Evolutionary conservation across 2,329 filamentous ascomycete genomes (phyloP), one percentile per base, ranked within the genome.

Genomic region (Penicillium psychrosexuale): DNA sequence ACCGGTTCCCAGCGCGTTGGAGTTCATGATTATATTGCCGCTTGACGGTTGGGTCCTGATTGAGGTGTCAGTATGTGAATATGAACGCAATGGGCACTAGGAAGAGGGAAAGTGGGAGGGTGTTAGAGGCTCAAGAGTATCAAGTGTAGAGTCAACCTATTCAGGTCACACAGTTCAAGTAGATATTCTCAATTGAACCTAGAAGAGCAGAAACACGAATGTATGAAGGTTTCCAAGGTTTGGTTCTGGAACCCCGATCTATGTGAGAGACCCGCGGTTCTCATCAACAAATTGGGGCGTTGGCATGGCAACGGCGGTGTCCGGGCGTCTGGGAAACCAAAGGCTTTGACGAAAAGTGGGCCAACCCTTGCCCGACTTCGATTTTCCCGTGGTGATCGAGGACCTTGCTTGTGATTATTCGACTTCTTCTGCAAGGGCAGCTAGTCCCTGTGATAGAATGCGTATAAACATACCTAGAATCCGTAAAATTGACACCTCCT

Each of bases 41-140:
- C 51, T 64, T 66, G 66, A 66, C 58, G 60, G 61, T 45, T 57
- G 60, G 61, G 56, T 87, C 87, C 87, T 88, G 87, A n/a, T 86
- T 81, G 77, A 75, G 72, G 71, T 75, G 70, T 73, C 71, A 68
- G 69, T 75, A 66, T 66, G 76, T 77, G 77, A 68, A 66, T 71
- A 69, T 64, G 72, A 71, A 77, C 72, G 37, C 66, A 52, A 56
- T 61, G 58, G 62, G 55, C 56, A 44, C 30, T 46, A 59, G 55
- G 38, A 55, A 49, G 39, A 50, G 39, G 39, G 56, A 56, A 59
- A 53, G 50, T n/a, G 51, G 56, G 9, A 60, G 43, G 50, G 38
- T 13, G 50, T 53, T 64, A 64, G 61, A 58, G 55, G 38, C 56
- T 63, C 52, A 30, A 44, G 42, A 43, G 24, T 22, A n/a, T 43